Evolutionary conservation across 768 basidiomycete genomes (phyloP).

Genomic region (Lenzites betulinus): DNA sequence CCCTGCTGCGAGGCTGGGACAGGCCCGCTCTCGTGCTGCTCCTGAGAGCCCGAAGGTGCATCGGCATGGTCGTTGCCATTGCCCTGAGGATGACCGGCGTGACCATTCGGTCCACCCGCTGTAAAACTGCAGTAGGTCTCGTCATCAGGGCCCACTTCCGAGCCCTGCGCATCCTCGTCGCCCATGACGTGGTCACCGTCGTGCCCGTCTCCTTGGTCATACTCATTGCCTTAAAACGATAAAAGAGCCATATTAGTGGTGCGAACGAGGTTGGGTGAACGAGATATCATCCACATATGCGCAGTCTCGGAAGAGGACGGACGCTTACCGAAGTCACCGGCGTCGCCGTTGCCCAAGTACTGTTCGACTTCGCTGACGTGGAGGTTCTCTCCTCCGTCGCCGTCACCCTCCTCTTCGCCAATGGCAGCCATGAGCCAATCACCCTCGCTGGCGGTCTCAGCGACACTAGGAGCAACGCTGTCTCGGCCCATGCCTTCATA

Average conservation of each 20-base stretch:
- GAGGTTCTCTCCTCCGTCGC: constrained; percentile 24
- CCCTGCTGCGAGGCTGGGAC: constrained; percentile 3
- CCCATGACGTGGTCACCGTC: constrained; percentile 24
- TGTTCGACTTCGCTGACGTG: constrained; percentile 25
- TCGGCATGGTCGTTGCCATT: constrained; percentile 17
- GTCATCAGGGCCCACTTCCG: constrained; percentile 24
- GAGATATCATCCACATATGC: constrained; percentile 33
- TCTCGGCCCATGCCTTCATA: constrained; percentile 45
- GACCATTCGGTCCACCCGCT: constrained; percentile 13
- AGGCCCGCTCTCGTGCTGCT: constrained; percentile 11
- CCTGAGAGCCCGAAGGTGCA: constrained; percentile 18
- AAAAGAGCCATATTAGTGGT: constrained; percentile 57
- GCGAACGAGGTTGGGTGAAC: constrained; percentile 45
- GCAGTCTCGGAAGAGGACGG: constrained; percentile 24
- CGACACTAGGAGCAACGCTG: constrained; percentile 71
- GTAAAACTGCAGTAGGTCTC: constrained; percentile 18
- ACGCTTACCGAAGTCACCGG: constrained; percentile 38
- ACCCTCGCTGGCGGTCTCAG: constrained; percentile 64
- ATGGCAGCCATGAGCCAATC: constrained; percentile 93
- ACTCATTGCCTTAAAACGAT: constrained; percentile 53
- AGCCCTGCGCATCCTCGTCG: constrained; percentile 27
- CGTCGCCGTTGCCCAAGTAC: constrained; percentile 28
- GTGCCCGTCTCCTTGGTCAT: constrained; percentile 35
- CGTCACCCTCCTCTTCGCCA: constrained; percentile 45
- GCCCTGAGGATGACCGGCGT: constrained; percentile 16